Percentiles rank a stretch among this genome's conserved stretches.
Evolutionary conservation across 306 rosid genomes (phyloP).

Genomic region (barrel medic (Medicago truncatula)): DNA sequence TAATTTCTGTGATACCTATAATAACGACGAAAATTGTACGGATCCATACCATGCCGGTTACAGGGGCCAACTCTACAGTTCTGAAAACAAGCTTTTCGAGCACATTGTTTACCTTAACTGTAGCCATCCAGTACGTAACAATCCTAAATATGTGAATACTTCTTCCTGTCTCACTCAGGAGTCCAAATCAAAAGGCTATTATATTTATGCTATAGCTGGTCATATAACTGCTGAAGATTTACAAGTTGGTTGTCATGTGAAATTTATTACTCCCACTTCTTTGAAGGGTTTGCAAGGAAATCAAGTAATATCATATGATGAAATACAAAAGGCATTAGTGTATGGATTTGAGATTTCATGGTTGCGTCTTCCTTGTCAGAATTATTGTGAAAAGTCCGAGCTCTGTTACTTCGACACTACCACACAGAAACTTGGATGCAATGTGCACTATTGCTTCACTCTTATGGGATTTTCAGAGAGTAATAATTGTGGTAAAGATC

Average conservation of each 20-base stretch:
- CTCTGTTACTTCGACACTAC: neutral
- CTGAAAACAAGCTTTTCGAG: too few species aligned
- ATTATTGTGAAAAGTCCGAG: neutral
- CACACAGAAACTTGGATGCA: neutral
- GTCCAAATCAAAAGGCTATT: neutral
- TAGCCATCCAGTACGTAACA: neutral
- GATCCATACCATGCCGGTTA: neutral
- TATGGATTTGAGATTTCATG: neutral
- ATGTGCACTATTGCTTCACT: neutral
- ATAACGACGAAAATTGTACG: neutral
- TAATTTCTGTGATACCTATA: neutral
- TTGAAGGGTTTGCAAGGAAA: neutral
- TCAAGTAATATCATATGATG: neutral
- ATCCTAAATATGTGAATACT: neutral
- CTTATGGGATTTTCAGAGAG: neutral
- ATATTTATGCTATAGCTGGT: neutral
- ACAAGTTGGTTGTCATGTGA: neutral
- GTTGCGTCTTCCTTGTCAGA: neutral
- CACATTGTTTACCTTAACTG: slow-evolving; percentile 28
- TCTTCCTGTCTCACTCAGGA: too few species aligned
- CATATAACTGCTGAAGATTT: neutral
- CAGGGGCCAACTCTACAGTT: too few species aligned
- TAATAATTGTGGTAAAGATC: neutral
- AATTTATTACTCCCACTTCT: neutral
- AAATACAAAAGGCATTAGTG: neutral